Conservation (phyloP, 1,284 basidiomycete genomes). For the Cryptococcus amylolentus region DNA sequence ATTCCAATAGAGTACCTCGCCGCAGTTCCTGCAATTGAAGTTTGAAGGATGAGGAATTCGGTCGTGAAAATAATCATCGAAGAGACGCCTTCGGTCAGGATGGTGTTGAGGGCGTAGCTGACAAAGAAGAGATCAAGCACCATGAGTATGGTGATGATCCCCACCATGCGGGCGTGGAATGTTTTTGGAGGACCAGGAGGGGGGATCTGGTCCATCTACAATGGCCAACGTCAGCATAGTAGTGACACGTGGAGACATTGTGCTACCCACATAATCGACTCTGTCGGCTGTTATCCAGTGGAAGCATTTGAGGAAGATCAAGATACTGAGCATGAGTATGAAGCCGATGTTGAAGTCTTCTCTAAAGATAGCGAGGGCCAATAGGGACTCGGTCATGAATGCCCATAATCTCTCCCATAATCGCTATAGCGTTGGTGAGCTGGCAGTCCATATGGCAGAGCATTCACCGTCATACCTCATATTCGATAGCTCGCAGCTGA, state of each 20-base stretch:
- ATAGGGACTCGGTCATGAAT: constrained; percentile 90
- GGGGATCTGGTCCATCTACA: constrained; percentile 93
- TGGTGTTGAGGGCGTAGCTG: constrained; percentile 32
- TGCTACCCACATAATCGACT: constrained; percentile 78
- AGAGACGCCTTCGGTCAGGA: constrained; percentile 60
- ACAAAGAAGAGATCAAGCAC: constrained; percentile 39
- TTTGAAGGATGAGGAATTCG: constrained; percentile 89
- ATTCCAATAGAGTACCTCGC: constrained; percentile 82
- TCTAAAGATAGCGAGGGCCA: constrained; percentile 91
- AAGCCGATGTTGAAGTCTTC: constrained; percentile 92
- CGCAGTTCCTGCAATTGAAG: constrained; percentile 67
- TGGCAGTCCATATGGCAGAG: background rate
- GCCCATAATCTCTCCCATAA: constrained; percentile 96
- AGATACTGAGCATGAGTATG: constrained; percentile 82
- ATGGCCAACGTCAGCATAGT: background rate
- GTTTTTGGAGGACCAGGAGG: constrained; percentile 74
- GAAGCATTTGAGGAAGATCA: constrained; percentile 94
- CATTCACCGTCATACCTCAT: constrained; percentile 64
- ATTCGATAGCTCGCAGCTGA: constrained; percentile 75
- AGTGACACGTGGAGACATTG: background rate
- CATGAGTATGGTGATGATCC: constrained; percentile 43
- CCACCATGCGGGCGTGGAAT: constrained; percentile 80
- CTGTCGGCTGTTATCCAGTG: constrained; percentile 95
- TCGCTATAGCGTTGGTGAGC: constrained; percentile 56
- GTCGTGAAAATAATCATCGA: constrained; percentile 87